Percentiles rank a stretch among this genome's conserved stretches.
phyloP scores from a whole-genome alignment of 2,329 filamentous ascomycete genomes.

The Aspergillus quadrilineatus region DNA sequence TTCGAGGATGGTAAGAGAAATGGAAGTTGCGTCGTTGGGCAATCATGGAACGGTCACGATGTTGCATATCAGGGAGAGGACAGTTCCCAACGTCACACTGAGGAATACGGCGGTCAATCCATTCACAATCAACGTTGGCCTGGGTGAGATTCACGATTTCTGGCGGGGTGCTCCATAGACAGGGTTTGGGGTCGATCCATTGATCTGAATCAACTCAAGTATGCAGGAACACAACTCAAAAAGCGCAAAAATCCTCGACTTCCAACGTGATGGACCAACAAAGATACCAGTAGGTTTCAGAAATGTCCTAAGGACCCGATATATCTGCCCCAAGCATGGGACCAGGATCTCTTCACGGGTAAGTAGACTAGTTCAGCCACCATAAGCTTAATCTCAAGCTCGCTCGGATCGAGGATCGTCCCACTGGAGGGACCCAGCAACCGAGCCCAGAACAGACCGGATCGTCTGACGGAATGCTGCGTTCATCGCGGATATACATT shows the following conservation, averaged over 20 bases:
- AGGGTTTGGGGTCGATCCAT: not conserved
- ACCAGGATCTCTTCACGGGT: not conserved
- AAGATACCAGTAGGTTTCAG: too few species aligned
- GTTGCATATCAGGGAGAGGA: not conserved
- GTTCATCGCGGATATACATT: slow-evolving; percentile 1
- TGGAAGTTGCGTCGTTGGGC: not conserved
- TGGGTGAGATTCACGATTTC: slow-evolving; percentile 14
- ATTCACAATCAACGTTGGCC: slow-evolving; percentile 9
- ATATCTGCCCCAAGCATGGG: not conserved
- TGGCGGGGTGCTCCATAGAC: not conserved
- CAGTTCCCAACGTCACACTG: slow-evolving; percentile 1
- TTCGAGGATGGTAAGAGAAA: slow-evolving; percentile 7
- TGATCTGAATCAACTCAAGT: too few species aligned
- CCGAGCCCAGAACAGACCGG: not conserved
- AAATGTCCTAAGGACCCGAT: not conserved
- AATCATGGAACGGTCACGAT: slow-evolving; percentile 10
- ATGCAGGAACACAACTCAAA: too few species aligned
- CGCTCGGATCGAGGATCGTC: not conserved
- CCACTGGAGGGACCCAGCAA: not conserved
- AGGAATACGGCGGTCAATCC: slow-evolving; percentile 11
- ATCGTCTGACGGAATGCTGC: slow-evolving; percentile 5
- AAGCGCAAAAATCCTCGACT: too few species aligned
- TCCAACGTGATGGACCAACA: too few species aligned
- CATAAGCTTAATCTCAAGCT: not conserved
- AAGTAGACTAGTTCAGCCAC: not conserved